Base-by-base conservation (phyloP, 2,329 filamentous ascomycete species). In the Aspergillus texensis region DNA sequence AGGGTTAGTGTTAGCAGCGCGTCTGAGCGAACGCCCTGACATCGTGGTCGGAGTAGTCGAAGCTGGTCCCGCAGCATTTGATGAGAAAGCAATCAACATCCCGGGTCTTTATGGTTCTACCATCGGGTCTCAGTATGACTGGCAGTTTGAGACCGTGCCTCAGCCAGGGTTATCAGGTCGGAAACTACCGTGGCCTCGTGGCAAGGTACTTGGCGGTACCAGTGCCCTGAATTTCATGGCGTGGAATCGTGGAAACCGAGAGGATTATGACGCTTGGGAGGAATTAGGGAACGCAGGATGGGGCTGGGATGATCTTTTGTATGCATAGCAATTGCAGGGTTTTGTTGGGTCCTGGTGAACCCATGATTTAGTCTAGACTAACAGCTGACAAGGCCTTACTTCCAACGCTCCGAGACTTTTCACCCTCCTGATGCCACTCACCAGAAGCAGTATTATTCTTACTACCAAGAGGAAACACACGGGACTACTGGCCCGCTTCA, bases 351-450 rank as follows among this genome's bases (percentile, higher is more conserved):
- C 11, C 10, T 21, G 10, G 14, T 46, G 10, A 24, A 26, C 14
- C 5, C 1, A 6, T 36, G 12, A 5, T 34, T 4, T 1, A 6
- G 16, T n/a, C 6, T 14, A 1, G 19, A n/a, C 16, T 41, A 3
- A 46, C 4, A 11, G 12, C 6, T 65, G 16, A 12, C 21, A 21
- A 41, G 82, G 30, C 83, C 82, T 0, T 85, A 79, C 67, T 85
- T 85, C 71, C 83, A 82, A 62, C 83, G 78, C 62, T 80, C 79
- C 3, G 84, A 86, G 68, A 79, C 76, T 0, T 85, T 78, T 30
- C 66, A 73, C 21, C 66, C 69, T 46, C 72, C 75, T 24, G 70
- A 64, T 45, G 34, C 60, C 6, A 61, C 68, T 3, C 72, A 75
- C 32, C 74, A 74, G 56, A 59, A 68, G 14, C 41, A 65, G 55